These are phyloP conservation scores for Brassica hybrid DNA, from an alignment of 441 rosid species.

Conservation along the genomic window DNA sequence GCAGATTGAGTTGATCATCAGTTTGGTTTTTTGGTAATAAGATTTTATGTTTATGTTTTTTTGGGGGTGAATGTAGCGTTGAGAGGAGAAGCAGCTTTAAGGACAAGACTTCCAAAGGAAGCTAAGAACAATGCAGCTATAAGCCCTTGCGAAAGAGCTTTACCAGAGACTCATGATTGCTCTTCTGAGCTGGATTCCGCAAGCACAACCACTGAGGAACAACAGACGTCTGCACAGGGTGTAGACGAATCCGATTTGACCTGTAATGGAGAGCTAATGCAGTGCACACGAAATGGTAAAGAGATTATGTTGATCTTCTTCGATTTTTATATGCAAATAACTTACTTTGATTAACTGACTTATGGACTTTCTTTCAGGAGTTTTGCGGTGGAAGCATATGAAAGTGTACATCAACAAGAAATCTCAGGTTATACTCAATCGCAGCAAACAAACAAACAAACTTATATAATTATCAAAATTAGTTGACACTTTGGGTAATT, in stretches of 20 bases:
- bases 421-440: slow-evolving; percentile 61
- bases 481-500: too few species aligned
- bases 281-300: slow-evolving; percentile 71
- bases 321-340: not conserved
- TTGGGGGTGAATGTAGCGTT: slow-evolving; percentile 53
- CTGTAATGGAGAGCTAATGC: slow-evolving; percentile 74
- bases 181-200: slow-evolving; percentile 42
- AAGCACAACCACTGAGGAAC: slow-evolving; percentile 46
- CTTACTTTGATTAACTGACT: slow-evolving; percentile 13
- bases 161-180: slow-evolving; percentile 52
- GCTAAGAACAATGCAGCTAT: slow-evolving; percentile 82
- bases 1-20: not conserved
- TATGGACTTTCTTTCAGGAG: too few species aligned
- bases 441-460: not conserved
- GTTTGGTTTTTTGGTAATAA: too few species aligned
- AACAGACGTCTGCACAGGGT: not conserved
- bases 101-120: slow-evolving; percentile 79
- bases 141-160: slow-evolving; percentile 72
- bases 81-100: slow-evolving; percentile 89
- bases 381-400: slow-evolving; percentile 61
- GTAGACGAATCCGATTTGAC: slow-evolving; percentile 42
- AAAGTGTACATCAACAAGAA: slow-evolving; percentile 73
- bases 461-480: not conserved
- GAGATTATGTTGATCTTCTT: slow-evolving; percentile 2
- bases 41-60: too few species aligned